These are phyloP conservation scores for Metschnikowia noctiluminum DNA, from an alignment of 805 yeast species.

Conservation along the genomic window DNA sequence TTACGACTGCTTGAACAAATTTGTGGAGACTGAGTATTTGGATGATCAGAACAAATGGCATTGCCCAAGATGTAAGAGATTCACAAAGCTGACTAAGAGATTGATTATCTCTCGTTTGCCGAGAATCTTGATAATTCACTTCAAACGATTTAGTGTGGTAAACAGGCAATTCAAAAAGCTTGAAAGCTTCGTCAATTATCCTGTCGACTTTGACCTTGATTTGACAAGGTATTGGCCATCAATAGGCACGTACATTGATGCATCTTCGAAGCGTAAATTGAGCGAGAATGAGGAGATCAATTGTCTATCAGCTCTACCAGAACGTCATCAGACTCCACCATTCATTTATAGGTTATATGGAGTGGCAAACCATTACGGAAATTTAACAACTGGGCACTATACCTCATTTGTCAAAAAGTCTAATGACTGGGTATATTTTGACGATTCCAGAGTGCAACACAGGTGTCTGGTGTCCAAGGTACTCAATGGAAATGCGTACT, in stretches of 20 bases:
- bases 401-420: conserved; percentile 72
- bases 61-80: conserved; percentile 70
- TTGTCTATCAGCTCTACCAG: conserved; percentile 50
- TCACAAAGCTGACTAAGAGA: conserved; percentile 62
- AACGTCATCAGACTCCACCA: conserved; percentile 75
- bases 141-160: conserved; percentile 67
- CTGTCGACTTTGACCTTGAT: conserved; percentile 54
- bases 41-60: conserved; percentile 81
- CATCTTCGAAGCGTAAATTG: conserved; percentile 19
- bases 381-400: conserved; percentile 83
- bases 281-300: conserved; percentile 41
- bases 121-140: conserved; percentile 71
- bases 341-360: conserved; percentile 74
- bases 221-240: conserved; percentile 72
- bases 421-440: conserved; percentile 72
- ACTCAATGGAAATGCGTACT: conserved; percentile 74
- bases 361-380: conserved; percentile 82
- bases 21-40: conserved; percentile 68
- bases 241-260: conserved; percentile 26
- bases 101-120: conserved; percentile 78
- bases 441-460: conserved; percentile 66
- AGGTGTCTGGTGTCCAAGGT: conserved; percentile 51
- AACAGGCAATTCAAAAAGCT: conserved; percentile 52
- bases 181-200: conserved; percentile 66
- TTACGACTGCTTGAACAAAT: conserved; percentile 70